Conservation (phyloP, 345 rosid genomes). For the Citrus inodora region DNA sequence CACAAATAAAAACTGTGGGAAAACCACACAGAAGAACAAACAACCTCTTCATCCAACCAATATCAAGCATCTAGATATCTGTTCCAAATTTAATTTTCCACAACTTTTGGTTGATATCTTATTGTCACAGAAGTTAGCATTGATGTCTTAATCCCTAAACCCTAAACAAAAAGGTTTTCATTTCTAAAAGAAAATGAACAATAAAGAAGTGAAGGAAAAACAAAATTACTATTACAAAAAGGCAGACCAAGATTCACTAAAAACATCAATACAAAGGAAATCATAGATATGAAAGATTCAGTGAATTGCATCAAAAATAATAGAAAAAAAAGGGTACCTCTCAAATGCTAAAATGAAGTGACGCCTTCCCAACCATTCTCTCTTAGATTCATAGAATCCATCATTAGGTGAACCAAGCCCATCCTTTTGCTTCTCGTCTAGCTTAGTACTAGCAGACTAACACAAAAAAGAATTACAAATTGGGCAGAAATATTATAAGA, state of each 20-base stretch:
- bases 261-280: background rate
- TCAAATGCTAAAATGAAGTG: constrained; percentile 90
- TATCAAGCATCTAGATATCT: background rate
- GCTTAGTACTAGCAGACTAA: constrained; percentile 76
- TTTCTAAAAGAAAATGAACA: background rate
- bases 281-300: background rate
- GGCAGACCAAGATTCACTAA: background rate
- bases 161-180: background rate
- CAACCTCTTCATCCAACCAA: background rate
- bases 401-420: constrained; percentile 77
- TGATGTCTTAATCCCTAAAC: too few relatives aligned
- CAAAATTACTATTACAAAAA: background rate
- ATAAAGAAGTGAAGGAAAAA: background rate
- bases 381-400: constrained; percentile 94
- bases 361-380: constrained; percentile 95
- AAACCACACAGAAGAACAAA: background rate
- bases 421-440: constrained; percentile 74
- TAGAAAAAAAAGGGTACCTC: constrained; percentile 40
- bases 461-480: constrained; percentile 9
- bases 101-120: background rate
- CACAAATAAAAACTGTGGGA: background rate
- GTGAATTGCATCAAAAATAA: background rate
- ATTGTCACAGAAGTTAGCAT: background rate
- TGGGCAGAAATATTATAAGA: background rate
- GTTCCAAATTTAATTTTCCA: background rate